These are phyloP conservation scores for Fomitopsis betulina DNA, from an alignment of 1,284 basidiomycete genomes.

Conservation along the genomic window DNA sequence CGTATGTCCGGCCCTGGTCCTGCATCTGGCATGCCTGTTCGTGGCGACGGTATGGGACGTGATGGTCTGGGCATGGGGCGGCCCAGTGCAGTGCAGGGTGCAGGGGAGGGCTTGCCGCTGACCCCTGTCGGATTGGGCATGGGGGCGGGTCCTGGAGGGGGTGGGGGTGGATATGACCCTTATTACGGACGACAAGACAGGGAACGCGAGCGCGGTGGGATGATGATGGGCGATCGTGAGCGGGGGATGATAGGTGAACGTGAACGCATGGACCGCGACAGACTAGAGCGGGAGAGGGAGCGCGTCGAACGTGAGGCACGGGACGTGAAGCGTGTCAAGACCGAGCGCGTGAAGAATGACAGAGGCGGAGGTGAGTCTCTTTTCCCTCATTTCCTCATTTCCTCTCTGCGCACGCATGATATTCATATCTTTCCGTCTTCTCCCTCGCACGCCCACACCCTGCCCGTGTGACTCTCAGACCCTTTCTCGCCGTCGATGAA, in stretches of 20 bases:
- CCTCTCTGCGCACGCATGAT: neutral
- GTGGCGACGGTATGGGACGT: slow-evolving; percentile 22
- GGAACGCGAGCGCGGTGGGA: slow-evolving; percentile 24
- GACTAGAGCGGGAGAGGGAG: slow-evolving; percentile 2
- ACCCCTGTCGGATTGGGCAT: slow-evolving; percentile 25
- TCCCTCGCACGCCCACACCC: neutral
- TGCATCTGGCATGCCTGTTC: slow-evolving; percentile 4
- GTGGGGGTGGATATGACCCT: slow-evolving; percentile 18
- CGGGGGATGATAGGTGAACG: slow-evolving; percentile 26
- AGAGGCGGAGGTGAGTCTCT: slow-evolving; percentile 18
- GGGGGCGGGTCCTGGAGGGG: slow-evolving; percentile 25
- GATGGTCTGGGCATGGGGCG: slow-evolving; percentile 24
- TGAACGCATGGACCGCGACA: slow-evolving; percentile 26
- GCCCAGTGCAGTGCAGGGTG: slow-evolving; percentile 13
- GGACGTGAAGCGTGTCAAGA: slow-evolving; percentile 44
- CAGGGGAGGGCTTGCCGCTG: slow-evolving; percentile 16
- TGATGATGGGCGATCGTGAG: slow-evolving; percentile 17
- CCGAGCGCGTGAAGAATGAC: slow-evolving; percentile 31
- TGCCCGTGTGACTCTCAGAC: slow-evolving; percentile 6
- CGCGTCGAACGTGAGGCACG: slow-evolving; percentile 30
- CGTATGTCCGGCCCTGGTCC: slow-evolving; percentile 15
- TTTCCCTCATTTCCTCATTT: neutral
- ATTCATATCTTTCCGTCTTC: neutral
- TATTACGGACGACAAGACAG: slow-evolving; percentile 27
- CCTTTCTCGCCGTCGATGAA: slow-evolving; percentile 16